Evolutionary conservation across 768 basidiomycete genomes (phyloP).

Genomic region (Ephemerocybe angulata): DNA sequence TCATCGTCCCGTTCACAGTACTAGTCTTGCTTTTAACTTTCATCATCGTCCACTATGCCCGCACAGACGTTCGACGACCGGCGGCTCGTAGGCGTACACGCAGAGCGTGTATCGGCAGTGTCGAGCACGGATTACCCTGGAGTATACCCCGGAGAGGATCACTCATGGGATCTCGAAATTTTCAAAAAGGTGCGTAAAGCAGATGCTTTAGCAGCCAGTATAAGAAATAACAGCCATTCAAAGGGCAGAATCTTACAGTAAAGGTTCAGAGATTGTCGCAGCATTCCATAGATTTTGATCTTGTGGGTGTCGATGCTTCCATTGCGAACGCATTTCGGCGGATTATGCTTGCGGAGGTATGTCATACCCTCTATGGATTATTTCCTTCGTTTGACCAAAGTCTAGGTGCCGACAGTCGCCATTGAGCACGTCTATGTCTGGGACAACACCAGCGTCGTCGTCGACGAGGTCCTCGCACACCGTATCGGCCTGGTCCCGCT

Average conservation of each 20-base stretch:
- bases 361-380: conserved; percentile 18
- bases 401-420: conserved; percentile 86
- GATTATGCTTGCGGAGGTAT: conserved; percentile 90
- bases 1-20: not conserved
- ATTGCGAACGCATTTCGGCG: conserved; percentile 93
- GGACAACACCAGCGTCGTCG: conserved; percentile 93
- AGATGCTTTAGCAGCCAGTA: conserved; percentile 4
- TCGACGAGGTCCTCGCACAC: conserved; percentile 90
- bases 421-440: conserved; percentile 90
- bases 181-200: conserved; percentile 67
- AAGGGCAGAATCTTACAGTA: conserved; percentile 66
- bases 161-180: conserved; percentile 73
- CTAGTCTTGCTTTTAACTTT: not conserved
- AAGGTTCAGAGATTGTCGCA: conserved; percentile 77
- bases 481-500: conserved; percentile 91
- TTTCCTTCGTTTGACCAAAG: not conserved
- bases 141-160: conserved; percentile 79
- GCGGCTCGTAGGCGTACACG: conserved; percentile 62
- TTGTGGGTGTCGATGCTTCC: conserved; percentile 92
- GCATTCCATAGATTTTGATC: conserved; percentile 87
- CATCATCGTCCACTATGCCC: not conserved
- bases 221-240: conserved; percentile 20
- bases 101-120: conserved; percentile 73
- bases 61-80: conserved; percentile 25
- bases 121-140: conserved; percentile 91